Conservation (phyloP, 139 green algal species). For the Coccomyxa sp. region DNA sequence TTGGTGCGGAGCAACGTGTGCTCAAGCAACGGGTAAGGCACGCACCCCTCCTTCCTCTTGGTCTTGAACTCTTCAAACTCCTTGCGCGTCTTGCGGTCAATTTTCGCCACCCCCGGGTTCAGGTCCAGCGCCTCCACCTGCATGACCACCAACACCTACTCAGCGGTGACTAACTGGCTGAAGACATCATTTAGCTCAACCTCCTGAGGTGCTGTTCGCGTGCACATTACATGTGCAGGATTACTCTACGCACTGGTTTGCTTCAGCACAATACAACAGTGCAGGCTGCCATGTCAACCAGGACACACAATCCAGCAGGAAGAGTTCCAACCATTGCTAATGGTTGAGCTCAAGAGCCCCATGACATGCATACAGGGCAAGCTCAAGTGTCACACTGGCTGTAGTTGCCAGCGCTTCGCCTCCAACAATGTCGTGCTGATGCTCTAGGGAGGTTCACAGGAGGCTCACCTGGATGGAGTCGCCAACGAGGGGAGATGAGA, state of each 20-base stretch:
- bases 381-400: neutral
- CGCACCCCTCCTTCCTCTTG: neutral
- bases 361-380: neutral
- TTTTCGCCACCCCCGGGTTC: conserved; percentile 20
- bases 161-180: neutral
- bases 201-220: neutral
- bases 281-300: neutral
- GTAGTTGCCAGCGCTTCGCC: no score
- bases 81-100: conserved; percentile 24
- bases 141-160: neutral
- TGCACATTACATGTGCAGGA: neutral
- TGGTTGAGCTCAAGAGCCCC: neutral
- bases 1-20: neutral
- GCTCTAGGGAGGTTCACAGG: no score
- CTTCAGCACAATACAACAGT: neutral
- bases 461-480: conserved; percentile 16
- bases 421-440: no score
- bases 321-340: no score
- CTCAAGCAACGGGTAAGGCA: neutral
- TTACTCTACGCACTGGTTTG: neutral
- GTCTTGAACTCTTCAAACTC: conserved; percentile 41
- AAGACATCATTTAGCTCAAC: neutral
- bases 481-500: conserved; percentile 11
- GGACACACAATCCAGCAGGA: neutral
- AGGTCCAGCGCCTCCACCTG: conserved; percentile 38